A percentile compares a stretch with the other conserved stretches of the same genome.
phyloP scores from a whole-genome alignment of 192 early-diverging fungal species.

The Coemansia sp. region DNA sequence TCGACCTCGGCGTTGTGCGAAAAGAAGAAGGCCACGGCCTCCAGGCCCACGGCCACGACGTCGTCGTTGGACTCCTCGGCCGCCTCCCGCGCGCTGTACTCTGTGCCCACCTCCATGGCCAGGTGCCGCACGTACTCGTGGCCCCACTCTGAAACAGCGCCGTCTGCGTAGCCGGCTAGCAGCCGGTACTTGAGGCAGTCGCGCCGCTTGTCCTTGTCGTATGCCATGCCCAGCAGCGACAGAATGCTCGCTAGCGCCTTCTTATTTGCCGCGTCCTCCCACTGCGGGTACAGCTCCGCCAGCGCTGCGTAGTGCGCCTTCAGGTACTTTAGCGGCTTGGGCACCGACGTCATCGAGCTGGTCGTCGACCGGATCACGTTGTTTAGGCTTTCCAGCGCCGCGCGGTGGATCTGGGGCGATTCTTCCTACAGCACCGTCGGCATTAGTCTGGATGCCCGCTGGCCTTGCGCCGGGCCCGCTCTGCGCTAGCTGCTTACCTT shows the following conservation, averaged over 20 bases:
- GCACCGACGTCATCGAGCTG: constrained; percentile 98
- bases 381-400: constrained; percentile 81
- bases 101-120: constrained; percentile 81
- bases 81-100: constrained; percentile 66
- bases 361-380: constrained; percentile 90
- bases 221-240: constrained; percentile 96
- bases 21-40: constrained; percentile 92
- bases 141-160: constrained; percentile 86
- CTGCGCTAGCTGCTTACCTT: constrained; percentile 52
- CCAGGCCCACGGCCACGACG: constrained; percentile 66
- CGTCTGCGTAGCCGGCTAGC: constrained; percentile 63
- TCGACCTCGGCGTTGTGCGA: constrained; percentile 98
- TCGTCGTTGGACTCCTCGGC: constrained; percentile 55
- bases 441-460: neutral
- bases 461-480: neutral
- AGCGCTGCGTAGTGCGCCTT: constrained; percentile 77
- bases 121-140: constrained; percentile 99
- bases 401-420: constrained; percentile 68
- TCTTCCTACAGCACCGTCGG: constrained; percentile 52
- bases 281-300: constrained; percentile 61
- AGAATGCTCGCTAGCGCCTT: constrained; percentile 87
- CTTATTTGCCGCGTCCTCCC: constrained; percentile 71
- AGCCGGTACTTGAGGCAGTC: constrained; percentile 84
- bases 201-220: constrained; percentile 77
- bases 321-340: constrained; percentile 96